Percentiles rank a stretch among this genome's conserved stretches.
Evolutionary conservation across 2,329 filamentous ascomycete genomes (phyloP).

Genomic region (Alternaria brassicicola): DNA sequence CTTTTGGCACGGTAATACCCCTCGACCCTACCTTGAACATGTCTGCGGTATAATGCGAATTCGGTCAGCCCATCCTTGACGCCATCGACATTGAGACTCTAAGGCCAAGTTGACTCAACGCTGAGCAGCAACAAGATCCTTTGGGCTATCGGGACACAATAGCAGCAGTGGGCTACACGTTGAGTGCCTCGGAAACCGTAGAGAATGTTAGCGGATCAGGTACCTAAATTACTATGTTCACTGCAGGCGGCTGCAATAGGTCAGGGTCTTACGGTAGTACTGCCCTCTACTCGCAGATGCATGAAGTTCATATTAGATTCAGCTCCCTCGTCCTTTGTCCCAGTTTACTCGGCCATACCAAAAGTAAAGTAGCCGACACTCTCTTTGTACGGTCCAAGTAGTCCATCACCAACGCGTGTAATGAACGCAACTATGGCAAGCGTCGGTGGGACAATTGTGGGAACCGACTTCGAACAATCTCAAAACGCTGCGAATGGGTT

Average conservation of each 20-base stretch:
- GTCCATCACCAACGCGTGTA: slow-evolving; percentile 2
- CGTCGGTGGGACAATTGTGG: slow-evolving; percentile 52
- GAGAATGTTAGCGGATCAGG: slow-evolving; percentile 29
- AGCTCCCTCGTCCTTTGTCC: slow-evolving; percentile 16
- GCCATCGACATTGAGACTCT: not conserved
- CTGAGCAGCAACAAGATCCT: not conserved
- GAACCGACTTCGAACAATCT: slow-evolving; percentile 38
- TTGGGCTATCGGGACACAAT: not conserved
- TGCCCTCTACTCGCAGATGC: slow-evolving; percentile 31
- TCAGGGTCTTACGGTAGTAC: slow-evolving; percentile 29
- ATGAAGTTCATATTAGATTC: slow-evolving; percentile 26
- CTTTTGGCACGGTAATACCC: not conserved
- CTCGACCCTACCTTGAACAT: not conserved
- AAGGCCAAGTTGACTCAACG: not conserved
- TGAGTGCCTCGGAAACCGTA: slow-evolving; percentile 31
- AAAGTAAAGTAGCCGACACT: slow-evolving; percentile 41
- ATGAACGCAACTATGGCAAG: slow-evolving; percentile 34
- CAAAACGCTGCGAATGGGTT: slow-evolving; percentile 37
- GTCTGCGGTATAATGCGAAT: not conserved
- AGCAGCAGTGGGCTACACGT: slow-evolving; percentile 16
- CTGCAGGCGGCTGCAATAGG: slow-evolving; percentile 33
- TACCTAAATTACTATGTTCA: slow-evolving; percentile 24
- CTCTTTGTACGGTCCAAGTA: slow-evolving; percentile 48
- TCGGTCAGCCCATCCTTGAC: not conserved
- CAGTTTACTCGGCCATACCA: slow-evolving; percentile 25